phyloP scores from a whole-genome alignment of 768 basidiomycete genomes.

The Hygrocybe coccinea region DNA sequence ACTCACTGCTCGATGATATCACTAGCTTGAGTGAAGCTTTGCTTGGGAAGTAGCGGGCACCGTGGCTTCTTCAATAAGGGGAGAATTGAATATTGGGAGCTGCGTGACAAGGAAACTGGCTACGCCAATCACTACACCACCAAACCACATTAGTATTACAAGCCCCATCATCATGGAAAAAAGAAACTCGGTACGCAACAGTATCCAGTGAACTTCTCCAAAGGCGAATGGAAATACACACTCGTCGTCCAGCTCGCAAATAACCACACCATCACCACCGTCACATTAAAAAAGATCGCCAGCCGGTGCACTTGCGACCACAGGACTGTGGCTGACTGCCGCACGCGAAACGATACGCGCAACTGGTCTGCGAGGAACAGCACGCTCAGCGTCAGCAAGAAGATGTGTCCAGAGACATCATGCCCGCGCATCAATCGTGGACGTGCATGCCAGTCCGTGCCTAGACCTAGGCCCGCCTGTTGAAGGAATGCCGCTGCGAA shows the following conservation, averaged over 20 bases:
- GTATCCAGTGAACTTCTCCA: constrained; percentile 84
- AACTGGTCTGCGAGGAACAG: constrained; percentile 80
- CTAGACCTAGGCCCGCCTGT: constrained; percentile 11
- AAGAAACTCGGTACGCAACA: constrained; percentile 43
- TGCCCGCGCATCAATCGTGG: constrained; percentile 78
- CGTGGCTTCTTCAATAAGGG: neutral
- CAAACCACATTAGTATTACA: constrained; percentile 5
- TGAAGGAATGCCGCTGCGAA: constrained; percentile 42
- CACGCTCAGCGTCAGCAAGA: constrained; percentile 75
- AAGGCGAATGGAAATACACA: constrained; percentile 85
- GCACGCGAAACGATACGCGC: constrained; percentile 43
- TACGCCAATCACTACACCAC: constrained; percentile 25
- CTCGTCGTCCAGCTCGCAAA: constrained; percentile 77
- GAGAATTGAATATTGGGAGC: neutral
- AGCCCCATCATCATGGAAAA: constrained; percentile 6
- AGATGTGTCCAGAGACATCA: constrained; percentile 91
- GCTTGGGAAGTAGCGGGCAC: neutral
- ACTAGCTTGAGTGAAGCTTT: neutral
- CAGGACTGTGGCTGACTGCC: constrained; percentile 7
- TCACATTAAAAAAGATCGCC: constrained; percentile 44
- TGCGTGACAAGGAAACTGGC: constrained; percentile 24
- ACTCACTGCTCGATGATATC: neutral
- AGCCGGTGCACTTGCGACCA: constrained; percentile 45
- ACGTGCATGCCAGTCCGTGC: constrained; percentile 38
- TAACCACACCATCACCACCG: constrained; percentile 59